Evolutionary conservation across 208 protist genomes (phyloP).

Genomic region (Giardia muris): DNA sequence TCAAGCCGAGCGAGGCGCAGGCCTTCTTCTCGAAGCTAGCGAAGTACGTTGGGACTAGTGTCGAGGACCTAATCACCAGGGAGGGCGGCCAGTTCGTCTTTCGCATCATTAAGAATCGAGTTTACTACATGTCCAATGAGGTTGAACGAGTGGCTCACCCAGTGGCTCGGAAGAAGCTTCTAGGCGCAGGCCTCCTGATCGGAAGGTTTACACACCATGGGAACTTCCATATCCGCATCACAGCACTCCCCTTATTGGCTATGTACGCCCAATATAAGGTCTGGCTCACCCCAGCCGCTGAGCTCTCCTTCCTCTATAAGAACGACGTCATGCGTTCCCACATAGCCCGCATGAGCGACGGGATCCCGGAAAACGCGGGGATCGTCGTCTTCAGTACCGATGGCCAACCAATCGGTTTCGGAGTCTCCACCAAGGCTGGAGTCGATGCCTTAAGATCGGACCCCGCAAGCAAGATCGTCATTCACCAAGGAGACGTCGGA

Average conservation of each 20-base stretch:
- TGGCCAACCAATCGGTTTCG: not conserved
- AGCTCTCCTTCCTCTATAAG: not conserved
- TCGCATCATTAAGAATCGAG: conserved; percentile 1
- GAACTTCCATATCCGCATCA: not conserved
- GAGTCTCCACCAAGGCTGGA: conserved; percentile 2
- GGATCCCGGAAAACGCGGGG: conserved; percentile 19
- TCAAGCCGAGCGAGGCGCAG: not conserved
- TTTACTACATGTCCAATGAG: conserved; percentile 10
- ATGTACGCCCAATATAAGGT: not conserved
- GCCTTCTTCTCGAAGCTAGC: conserved; percentile 8
- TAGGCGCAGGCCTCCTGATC: conserved; percentile 9
- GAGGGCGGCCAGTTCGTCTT: conserved; percentile 9
- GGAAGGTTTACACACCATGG: conserved; percentile 17
- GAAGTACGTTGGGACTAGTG: not conserved
- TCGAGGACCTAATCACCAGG: not conserved
- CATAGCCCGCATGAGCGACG: not conserved
- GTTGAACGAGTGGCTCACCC: not conserved
- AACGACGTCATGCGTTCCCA: conserved; percentile 16
- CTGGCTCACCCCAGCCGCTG: not conserved
- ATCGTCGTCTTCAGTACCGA: not conserved
- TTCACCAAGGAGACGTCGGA: conserved; percentile 7
- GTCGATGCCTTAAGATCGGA: not conserved
- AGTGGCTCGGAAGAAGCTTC: not conserved
- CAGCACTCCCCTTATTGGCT: not conserved
- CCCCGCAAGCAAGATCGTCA: not conserved